Percentiles rank a stretch among this genome's conserved stretches.
phyloP scores from a whole-genome alignment of 768 basidiomycete genomes.

The Boletellus sp. region DNA sequence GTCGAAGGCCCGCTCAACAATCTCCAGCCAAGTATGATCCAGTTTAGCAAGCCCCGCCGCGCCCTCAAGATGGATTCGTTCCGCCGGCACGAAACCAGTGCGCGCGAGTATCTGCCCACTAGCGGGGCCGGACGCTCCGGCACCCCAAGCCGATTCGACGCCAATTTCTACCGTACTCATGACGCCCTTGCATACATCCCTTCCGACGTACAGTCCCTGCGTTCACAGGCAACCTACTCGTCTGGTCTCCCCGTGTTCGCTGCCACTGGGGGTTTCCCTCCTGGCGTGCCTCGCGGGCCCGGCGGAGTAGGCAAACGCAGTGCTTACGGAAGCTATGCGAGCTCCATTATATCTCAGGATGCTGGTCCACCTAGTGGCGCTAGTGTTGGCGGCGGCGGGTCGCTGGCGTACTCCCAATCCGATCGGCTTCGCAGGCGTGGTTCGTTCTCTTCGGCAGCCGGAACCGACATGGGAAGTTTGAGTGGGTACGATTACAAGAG shows the following conservation, averaged over 20 bases:
- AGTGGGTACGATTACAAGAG: constrained; percentile 84
- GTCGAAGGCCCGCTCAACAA: constrained; percentile 97
- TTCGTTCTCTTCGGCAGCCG: constrained; percentile 74
- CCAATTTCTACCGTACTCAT: constrained; percentile 93
- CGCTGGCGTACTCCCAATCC: constrained; percentile 85
- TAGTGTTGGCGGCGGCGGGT: constrained; percentile 57
- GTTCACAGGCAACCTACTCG: constrained; percentile 95
- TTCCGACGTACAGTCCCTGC: constrained; percentile 91
- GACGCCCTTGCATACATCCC: constrained; percentile 93
- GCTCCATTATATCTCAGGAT: constrained; percentile 92
- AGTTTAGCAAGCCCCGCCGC: constrained; percentile 96
- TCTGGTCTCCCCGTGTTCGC: constrained; percentile 87
- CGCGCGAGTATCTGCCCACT: constrained; percentile 65
- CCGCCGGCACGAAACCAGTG: constrained; percentile 89
- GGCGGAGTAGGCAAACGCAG: constrained; percentile 68
- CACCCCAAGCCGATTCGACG: constrained; percentile 91
- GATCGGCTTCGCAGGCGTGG: constrained; percentile 77
- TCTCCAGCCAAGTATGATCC: constrained; percentile 97
- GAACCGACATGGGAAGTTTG: constrained; percentile 73
- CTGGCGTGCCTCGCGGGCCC: constrained; percentile 56
- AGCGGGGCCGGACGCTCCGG: constrained; percentile 60
- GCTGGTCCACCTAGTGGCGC: constrained; percentile 56
- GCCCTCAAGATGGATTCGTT: constrained; percentile 92
- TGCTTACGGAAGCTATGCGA: constrained; percentile 77
- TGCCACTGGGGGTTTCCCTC: constrained; percentile 64